Evolutionary conservation across 768 basidiomycete species (phyloP).

Genomic region (Mycena floridula): DNA sequence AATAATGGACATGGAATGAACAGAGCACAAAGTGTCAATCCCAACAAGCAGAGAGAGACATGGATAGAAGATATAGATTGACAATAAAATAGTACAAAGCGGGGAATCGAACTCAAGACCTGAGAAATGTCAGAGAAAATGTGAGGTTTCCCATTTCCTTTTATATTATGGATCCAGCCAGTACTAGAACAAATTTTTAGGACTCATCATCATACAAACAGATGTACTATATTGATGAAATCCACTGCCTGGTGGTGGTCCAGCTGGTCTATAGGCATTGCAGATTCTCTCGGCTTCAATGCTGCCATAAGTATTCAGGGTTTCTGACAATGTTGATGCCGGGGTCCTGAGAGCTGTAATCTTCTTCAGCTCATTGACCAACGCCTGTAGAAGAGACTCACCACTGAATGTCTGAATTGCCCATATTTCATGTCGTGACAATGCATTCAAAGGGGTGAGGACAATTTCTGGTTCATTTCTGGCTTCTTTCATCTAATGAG

Average conservation of each 20-base stretch:
- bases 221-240: slow-evolving; percentile 53
- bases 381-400: slow-evolving; percentile 18
- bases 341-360: slow-evolving; percentile 31
- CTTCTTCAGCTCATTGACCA: slow-evolving; percentile 11
- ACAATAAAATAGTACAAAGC: too few species aligned
- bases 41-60: too few species aligned
- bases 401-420: slow-evolving; percentile 54
- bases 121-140: too few species aligned
- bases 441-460: too few species aligned
- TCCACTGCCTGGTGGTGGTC: slow-evolving; percentile 47
- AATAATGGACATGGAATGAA: too few species aligned
- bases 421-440: slow-evolving; percentile 44
- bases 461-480: slow-evolving; percentile 44
- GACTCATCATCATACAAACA: too few species aligned
- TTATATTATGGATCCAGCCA: too few species aligned
- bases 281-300: slow-evolving; percentile 37
- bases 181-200: too few species aligned
- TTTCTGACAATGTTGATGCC: slow-evolving; percentile 15
- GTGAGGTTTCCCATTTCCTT: too few species aligned
- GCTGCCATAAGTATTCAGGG: slow-evolving; percentile 28
- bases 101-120: too few species aligned
- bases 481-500: slow-evolving; percentile 27
- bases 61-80: too few species aligned
- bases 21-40: too few species aligned
- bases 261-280: slow-evolving; percentile 53